phyloP scores from a whole-genome alignment of 2,329 filamentous ascomycete genomes.

The Epichloe sibirici region DNA sequence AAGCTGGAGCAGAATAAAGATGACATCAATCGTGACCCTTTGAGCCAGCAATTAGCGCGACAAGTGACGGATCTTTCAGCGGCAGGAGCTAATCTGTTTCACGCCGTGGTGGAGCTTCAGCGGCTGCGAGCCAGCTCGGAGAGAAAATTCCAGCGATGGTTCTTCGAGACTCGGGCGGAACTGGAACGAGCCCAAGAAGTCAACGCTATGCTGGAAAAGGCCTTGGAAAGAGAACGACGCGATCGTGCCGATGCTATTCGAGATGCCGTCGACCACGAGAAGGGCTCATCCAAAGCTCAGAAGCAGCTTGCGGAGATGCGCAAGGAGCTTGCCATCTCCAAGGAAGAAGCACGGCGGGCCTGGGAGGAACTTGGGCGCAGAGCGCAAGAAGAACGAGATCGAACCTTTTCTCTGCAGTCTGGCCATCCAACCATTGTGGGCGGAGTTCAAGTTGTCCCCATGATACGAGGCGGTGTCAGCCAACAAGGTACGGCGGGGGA shows the following conservation, averaged over 20 bases:
- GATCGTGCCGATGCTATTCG: constrained; percentile 55
- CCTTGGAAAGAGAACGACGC: constrained; percentile 62
- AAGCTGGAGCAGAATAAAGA: constrained; percentile 82
- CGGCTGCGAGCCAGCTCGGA: constrained; percentile 88
- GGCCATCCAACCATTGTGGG: constrained; percentile 83
- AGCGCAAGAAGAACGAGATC: constrained; percentile 85
- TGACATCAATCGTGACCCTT: constrained; percentile 68
- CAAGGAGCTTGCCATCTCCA: constrained; percentile 85
- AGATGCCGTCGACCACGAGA: constrained; percentile 53
- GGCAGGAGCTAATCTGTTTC: constrained; percentile 91
- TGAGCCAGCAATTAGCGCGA: constrained; percentile 78
- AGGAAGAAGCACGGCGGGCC: constrained; percentile 85
- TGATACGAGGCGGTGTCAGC: constrained; percentile 59
- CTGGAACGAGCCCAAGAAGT: constrained; percentile 76
- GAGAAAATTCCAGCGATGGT: constrained; percentile 97
- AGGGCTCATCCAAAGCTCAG: constrained; percentile 62
- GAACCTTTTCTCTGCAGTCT: constrained; percentile 71
- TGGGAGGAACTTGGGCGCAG: constrained; percentile 94
- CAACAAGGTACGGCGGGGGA: constrained; percentile 36
- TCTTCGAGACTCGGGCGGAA: constrained; percentile 85
- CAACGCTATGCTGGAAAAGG: constrained; percentile 65
- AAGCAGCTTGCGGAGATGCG: constrained; percentile 81
- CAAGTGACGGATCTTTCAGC: constrained; percentile 97
- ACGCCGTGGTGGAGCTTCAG: constrained; percentile 93
- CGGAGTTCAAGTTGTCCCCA: constrained; percentile 89